Evolutionary conservation across 176 grass and related monocot genomes (phyloP).

Genomic region (Phragmites australis): DNA sequence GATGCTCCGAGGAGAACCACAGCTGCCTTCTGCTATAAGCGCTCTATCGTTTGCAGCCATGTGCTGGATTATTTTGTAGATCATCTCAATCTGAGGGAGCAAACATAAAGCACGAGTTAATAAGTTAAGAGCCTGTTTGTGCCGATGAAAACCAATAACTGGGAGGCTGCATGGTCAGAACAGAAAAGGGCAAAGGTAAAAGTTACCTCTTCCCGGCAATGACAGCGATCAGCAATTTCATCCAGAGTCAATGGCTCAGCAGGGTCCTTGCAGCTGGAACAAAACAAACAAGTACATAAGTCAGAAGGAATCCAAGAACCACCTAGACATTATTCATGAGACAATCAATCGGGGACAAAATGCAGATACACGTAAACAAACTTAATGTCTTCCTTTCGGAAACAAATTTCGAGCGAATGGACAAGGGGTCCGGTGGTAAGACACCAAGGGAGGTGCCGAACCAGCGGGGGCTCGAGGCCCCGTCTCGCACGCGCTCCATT

Average conservation of each 20-base stretch:
- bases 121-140: background rate
- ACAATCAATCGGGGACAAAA: constrained; percentile 8
- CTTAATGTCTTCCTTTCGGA: background rate
- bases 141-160: background rate
- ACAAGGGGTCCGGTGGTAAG: too few species aligned
- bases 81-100: constrained; percentile 86
- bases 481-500: too few species aligned
- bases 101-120: background rate
- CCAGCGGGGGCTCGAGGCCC: too few species aligned
- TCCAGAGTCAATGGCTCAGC: constrained; percentile 74
- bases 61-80: constrained; percentile 97
- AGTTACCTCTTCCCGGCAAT: constrained; percentile 74
- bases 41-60: constrained; percentile 98
- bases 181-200: constrained; percentile 11
- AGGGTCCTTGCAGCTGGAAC: constrained; percentile 89
- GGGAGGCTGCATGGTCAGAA: background rate
- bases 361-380: background rate
- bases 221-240: constrained; percentile 90
- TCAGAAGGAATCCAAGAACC: background rate
- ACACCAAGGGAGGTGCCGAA: too few species aligned
- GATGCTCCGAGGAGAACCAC: constrained; percentile 84
- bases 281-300: constrained; percentile 31
- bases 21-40: constrained; percentile 92
- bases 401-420: too few species aligned
- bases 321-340: background rate